Evolutionary conservation across 2,329 filamentous ascomycete genomes (phyloP).

Genomic region (Colletotrichum sp.): DNA sequence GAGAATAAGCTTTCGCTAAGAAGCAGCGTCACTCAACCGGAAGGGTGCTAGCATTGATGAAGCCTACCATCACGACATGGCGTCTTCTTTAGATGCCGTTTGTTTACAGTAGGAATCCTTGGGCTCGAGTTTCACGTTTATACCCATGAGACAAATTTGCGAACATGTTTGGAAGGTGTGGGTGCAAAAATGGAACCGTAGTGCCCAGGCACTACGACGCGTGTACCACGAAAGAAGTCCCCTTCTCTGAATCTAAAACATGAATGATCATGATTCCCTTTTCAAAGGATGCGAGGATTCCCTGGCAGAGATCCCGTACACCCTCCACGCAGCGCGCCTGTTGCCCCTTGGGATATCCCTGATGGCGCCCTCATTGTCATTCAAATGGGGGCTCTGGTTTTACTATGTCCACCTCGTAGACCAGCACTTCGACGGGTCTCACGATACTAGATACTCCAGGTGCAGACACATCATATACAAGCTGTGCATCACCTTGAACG

Average conservation of each 20-base stretch:
- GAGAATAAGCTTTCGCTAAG: neutral
- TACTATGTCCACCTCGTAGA: neutral
- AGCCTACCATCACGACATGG: neutral
- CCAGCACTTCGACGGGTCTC: neutral
- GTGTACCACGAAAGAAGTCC: neutral
- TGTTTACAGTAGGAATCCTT: too few relatives aligned
- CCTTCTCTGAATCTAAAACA: neutral
- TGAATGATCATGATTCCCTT: fast-evolving
- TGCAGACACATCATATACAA: neutral
- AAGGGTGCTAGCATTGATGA: neutral
- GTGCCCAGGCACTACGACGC: neutral
- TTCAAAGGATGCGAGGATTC: neutral
- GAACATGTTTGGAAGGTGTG: neutral
- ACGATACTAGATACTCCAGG: neutral
- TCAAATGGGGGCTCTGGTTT: neutral
- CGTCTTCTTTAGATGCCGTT: neutral
- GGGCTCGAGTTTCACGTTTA: too few relatives aligned
- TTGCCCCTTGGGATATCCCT: neutral
- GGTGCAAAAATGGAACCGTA: neutral
- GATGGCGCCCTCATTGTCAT: neutral
- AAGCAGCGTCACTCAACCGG: neutral
- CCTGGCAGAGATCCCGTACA: neutral
- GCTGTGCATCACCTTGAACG: neutral
- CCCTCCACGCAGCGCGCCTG: fast-evolving
- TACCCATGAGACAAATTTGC: too few relatives aligned